These are phyloP conservation scores for Tetrapisispora nanseiensis DNA, from an alignment of 805 yeast species.

Conservation along the genomic window DNA sequence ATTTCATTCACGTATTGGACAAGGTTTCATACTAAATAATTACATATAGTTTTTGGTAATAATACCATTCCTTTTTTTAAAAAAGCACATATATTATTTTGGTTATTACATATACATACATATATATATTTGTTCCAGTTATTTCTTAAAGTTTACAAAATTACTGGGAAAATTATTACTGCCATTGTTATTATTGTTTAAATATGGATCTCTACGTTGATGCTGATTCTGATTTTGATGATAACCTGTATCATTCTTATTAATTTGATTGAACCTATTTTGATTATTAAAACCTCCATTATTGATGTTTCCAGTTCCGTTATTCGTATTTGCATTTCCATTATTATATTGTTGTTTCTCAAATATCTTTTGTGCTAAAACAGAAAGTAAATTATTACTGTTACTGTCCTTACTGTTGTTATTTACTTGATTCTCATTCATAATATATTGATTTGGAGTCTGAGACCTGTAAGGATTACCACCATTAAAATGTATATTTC, in stretches of 20 bases:
- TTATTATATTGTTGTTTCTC: constrained; percentile 14
- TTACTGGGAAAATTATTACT: constrained; percentile 1
- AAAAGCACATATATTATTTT: too few relatives aligned
- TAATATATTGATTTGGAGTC: constrained; percentile 3
- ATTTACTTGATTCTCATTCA: constrained; percentile 2
- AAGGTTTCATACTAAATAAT: too few relatives aligned
- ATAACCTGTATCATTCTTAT: constrained; percentile 6
- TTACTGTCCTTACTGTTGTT: background rate
- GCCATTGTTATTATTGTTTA: constrained; percentile 8
- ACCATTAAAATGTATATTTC: background rate
- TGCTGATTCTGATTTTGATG: constrained; percentile 7
- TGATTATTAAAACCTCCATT: constrained; percentile 3
- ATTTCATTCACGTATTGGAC: background rate
- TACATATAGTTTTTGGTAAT: too few relatives aligned
- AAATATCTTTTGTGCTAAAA: constrained; percentile 14
- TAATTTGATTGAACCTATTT: constrained; percentile 5
- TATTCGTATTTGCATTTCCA: constrained; percentile 9
- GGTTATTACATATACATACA: too few relatives aligned
- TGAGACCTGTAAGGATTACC: constrained; percentile 4
- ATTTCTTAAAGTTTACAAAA: background rate
- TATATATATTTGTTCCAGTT: background rate
- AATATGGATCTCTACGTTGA: constrained; percentile 14
- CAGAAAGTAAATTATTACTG: constrained; percentile 9
- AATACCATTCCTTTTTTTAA: too few relatives aligned
- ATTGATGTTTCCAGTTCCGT: constrained; percentile 10